Base-by-base conservation (phyloP, 176 grass and related monocot species). In the Carex pumila region DNA sequence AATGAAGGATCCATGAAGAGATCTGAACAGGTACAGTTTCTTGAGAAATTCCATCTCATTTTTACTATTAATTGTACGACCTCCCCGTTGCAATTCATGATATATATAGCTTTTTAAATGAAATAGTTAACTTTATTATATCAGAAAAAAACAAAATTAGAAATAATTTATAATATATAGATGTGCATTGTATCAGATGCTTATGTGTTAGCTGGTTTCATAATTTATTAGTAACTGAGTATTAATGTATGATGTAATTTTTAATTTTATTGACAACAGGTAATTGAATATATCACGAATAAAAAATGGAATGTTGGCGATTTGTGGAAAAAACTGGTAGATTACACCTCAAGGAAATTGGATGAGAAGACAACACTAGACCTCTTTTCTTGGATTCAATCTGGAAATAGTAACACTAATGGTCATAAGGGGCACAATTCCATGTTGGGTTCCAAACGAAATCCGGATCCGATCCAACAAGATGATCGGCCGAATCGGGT, bases 261-360 rank as follows among this genome's bases (percentile, higher is more conserved):
- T 47, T 25, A 25, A 37, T 74, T 36, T 7, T 34, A 22, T 18
- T 82, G 12, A 15, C 12, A 22, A 82, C n/a, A 98, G 95, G 90
- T 93, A 65, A 90, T 60, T 65, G 55, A 71, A 81, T 98, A 87
- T 87, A 88, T 95, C 54, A 50, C 72, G 60, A 61, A 15, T 9
- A 86, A 98, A 7, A 61, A 83, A 22, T 94, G 95, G 92, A 94
- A 87, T 0, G 92, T 90, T 5, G 88, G 95, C 13, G 89, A 93
- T 60, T 17, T 98, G 79, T 98, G 92, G 95, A 65, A 77, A 81
- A 98, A 94, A 87, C 47, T 95, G 50, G 7, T 87, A 0, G 84
- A 94, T 22, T 98, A 93, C 65, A 94, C 88, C 2, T 79, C 79
- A 11, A 88, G 80, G 69, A 94, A 79, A 84, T 32, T 86, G 4